These are phyloP conservation scores for Porcisia deanei DNA, from an alignment of 208 protist genomes.

Conservation along the genomic window DNA sequence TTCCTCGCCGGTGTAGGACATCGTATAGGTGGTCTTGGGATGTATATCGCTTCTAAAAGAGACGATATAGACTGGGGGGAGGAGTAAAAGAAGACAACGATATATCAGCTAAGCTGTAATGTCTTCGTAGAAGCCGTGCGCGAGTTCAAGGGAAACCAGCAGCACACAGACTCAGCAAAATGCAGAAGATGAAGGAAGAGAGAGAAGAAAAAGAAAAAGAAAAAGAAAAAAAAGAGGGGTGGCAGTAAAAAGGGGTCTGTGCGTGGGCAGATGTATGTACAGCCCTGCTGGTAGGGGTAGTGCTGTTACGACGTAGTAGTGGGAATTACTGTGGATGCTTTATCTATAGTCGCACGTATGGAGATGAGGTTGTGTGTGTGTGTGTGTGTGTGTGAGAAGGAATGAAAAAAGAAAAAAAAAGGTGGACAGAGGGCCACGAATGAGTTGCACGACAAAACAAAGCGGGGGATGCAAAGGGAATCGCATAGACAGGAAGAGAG, in stretches of 20 bases:
- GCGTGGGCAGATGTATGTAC: not conserved
- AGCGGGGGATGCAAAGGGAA: not conserved
- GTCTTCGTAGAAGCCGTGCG: not conserved
- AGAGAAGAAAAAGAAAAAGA: not conserved
- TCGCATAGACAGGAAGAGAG: not conserved
- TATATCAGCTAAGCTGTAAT: not conserved
- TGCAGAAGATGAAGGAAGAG: not conserved
- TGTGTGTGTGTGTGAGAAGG: not conserved
- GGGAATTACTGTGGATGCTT: not conserved
- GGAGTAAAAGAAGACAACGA: not conserved
- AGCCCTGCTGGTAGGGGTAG: not conserved
- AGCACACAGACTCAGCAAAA: not conserved
- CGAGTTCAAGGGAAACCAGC: not conserved
- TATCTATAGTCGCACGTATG: too few species aligned
- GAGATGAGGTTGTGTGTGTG: too few species aligned
- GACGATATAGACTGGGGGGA: constrained; percentile 1
- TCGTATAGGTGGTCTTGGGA: constrained; percentile 10
- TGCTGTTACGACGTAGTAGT: not conserved
- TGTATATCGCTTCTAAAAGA: not conserved
- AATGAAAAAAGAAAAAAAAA: too few species aligned
- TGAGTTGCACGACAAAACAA: not conserved
- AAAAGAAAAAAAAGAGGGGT: not conserved
- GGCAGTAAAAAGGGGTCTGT: not conserved
- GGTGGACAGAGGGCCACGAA: not conserved
- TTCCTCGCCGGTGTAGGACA: constrained; percentile 78